phyloP scores from a whole-genome alignment of 2,329 filamentous ascomycete species.

The Apiospora aurea region DNA sequence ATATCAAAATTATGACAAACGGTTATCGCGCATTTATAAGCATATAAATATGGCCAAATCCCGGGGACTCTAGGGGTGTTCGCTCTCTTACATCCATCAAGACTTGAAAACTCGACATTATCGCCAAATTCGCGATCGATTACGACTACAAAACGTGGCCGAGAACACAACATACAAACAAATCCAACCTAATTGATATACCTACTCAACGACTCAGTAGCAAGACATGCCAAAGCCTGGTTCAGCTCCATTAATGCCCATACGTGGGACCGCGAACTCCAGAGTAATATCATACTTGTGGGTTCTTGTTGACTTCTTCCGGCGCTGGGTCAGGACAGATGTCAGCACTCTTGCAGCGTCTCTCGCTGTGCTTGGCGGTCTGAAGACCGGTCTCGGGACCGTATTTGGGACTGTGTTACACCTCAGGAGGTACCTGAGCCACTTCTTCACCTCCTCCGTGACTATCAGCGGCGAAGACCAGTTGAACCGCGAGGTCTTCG shows the following conservation, averaged over 20 bases:
- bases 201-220: neutral
- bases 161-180: neutral
- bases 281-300: neutral
- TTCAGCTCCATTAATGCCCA: neutral
- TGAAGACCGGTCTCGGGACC: neutral
- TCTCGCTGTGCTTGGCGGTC: neutral
- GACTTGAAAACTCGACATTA: neutral
- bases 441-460: conserved; percentile 14
- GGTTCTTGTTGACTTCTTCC: neutral
- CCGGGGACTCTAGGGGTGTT: neutral
- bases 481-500: conserved; percentile 11
- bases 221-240: neutral
- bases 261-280: neutral
- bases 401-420: neutral
- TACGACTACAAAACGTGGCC: neutral
- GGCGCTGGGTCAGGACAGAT: neutral
- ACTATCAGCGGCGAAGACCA: neutral
- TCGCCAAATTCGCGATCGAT: neutral
- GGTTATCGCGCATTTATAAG: neutral
- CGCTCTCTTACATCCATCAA: neutral
- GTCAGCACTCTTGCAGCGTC: neutral
- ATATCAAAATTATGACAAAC: neutral
- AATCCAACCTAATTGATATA: neutral
- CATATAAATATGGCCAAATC: neutral
- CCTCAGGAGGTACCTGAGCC: neutral